Evolutionary conservation across 2,329 filamentous ascomycete genomes (phyloP).

Genomic region (Fusarium sp.): DNA sequence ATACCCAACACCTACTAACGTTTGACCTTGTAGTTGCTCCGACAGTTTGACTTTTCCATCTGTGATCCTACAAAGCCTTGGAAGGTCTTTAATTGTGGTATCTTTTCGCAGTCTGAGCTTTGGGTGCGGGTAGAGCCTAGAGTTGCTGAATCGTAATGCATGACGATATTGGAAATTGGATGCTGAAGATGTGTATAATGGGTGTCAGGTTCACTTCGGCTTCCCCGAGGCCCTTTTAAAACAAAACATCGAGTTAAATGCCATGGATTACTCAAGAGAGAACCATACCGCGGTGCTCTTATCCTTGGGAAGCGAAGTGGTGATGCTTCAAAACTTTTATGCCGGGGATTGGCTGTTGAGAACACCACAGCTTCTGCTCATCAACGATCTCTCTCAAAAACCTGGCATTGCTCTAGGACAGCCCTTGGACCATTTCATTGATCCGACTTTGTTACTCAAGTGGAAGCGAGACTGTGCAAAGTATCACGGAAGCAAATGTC

Average conservation of each 20-base stretch:
- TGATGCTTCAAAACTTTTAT: background rate
- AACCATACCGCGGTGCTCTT: background rate
- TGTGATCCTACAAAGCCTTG: slow-evolving; percentile 47
- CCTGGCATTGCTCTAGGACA: background rate
- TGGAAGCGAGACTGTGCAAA: background rate
- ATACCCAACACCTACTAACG: background rate
- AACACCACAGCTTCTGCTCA: background rate
- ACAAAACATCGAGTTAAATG: background rate
- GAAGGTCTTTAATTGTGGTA: slow-evolving; percentile 44
- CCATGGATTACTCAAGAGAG: background rate
- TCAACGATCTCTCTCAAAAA: background rate
- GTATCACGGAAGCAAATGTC: background rate
- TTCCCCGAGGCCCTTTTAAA: background rate
- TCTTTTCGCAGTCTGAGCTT: slow-evolving; percentile 46
- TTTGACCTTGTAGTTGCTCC: slow-evolving; percentile 38
- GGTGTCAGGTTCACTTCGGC: background rate
- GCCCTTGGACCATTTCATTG: background rate
- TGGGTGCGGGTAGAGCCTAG: slow-evolving; percentile 35
- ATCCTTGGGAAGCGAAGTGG: background rate
- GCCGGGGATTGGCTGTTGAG: background rate
- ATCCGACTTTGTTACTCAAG: background rate
- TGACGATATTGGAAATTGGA: background rate
- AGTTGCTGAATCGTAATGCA: background rate
- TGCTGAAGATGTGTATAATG: background rate
- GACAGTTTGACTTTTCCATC: slow-evolving; percentile 45